Evolutionary conservation across 2,329 filamentous ascomycete species (phyloP).

Genomic region (Trichoderma asperellum): DNA sequence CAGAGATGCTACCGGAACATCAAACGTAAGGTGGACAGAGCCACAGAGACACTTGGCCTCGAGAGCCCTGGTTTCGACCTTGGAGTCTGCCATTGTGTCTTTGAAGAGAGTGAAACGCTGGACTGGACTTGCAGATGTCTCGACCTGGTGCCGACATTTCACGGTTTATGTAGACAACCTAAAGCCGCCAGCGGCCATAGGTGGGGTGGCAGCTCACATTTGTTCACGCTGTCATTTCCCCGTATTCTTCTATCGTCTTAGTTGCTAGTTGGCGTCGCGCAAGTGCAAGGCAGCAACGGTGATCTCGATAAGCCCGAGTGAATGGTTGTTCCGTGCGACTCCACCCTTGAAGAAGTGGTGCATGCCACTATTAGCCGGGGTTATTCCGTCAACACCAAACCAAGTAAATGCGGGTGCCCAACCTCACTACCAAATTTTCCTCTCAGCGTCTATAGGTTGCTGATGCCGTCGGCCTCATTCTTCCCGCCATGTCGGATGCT

Average conservation of each 20-base stretch:
- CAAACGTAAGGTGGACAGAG: constrained; percentile 48
- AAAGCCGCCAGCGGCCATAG: neutral
- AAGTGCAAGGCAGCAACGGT: neutral
- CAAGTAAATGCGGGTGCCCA: neutral
- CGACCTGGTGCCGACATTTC: neutral
- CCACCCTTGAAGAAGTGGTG: neutral
- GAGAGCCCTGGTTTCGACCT: constrained; percentile 41
- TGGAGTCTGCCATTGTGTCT: constrained; percentile 3
- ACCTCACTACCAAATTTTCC: constrained; percentile 28
- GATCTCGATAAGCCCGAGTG: constrained; percentile 3
- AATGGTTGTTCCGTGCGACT: neutral
- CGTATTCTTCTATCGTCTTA: neutral
- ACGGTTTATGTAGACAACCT: neutral
- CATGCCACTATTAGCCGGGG: constrained; percentile 33
- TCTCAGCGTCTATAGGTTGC: neutral
- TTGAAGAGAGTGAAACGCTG: neutral
- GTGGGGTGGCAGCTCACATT: constrained; percentile 3
- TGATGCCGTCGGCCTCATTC: neutral
- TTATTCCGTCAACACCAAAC: constrained; percentile 32
- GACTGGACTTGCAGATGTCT: constrained; percentile 28
- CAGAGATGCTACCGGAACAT: constrained; percentile 44
- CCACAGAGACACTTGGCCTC: constrained; percentile 53
- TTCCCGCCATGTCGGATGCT: constrained; percentile 45
- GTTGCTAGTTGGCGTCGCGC: neutral
- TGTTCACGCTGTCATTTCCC: constrained; percentile 1